These are phyloP conservation scores for Panellus pusillus DNA, from an alignment of 768 basidiomycete genomes.

Conservation along the genomic window DNA sequence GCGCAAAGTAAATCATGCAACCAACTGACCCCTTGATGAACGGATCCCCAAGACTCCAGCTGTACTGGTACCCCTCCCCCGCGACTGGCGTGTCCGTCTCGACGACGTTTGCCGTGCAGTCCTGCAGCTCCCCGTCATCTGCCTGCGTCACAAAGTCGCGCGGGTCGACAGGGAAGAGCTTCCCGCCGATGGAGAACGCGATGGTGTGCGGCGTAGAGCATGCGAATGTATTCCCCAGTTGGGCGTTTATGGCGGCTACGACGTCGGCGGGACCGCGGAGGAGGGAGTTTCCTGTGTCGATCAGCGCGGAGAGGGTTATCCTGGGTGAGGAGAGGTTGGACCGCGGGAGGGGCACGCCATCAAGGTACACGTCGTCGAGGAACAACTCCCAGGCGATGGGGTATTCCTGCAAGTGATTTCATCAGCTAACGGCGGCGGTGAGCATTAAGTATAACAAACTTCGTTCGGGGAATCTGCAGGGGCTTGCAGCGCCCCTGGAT, in stretches of 20 bases:
- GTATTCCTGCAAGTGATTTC: slow-evolving; percentile 43
- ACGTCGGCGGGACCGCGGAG: slow-evolving; percentile 75
- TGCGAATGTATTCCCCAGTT: slow-evolving; percentile 45
- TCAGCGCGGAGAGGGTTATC: slow-evolving; percentile 60
- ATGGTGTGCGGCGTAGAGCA: slow-evolving; percentile 65
- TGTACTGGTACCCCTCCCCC: slow-evolving; percentile 61
- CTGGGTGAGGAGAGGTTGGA: slow-evolving; percentile 49
- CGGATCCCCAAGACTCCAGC: slow-evolving; percentile 77
- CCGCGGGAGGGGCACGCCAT: slow-evolving; percentile 58
- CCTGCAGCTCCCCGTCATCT: slow-evolving; percentile 34
- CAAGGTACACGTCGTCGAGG: slow-evolving; percentile 70
- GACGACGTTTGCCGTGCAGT: slow-evolving; percentile 57
- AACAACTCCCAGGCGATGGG: slow-evolving; percentile 73
- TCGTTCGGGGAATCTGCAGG: slow-evolving; percentile 60
- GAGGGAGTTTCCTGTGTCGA: slow-evolving; percentile 83
- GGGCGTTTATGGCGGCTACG: slow-evolving; percentile 43
- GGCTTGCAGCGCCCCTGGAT: slow-evolving; percentile 57
- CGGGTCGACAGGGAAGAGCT: slow-evolving; percentile 71
- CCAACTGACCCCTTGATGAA: slow-evolving; percentile 68
- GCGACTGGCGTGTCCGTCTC: slow-evolving; percentile 60
- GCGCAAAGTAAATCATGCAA: slow-evolving; percentile 1
- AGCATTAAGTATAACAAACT: slow-evolving; percentile 37
- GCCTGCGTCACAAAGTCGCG: slow-evolving; percentile 62
- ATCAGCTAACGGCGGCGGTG: not conserved
- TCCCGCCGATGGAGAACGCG: slow-evolving; percentile 67